phyloP scores from a whole-genome alignment of 2,329 filamentous ascomycete genomes.

The Plenodomus tracheiphilus region DNA sequence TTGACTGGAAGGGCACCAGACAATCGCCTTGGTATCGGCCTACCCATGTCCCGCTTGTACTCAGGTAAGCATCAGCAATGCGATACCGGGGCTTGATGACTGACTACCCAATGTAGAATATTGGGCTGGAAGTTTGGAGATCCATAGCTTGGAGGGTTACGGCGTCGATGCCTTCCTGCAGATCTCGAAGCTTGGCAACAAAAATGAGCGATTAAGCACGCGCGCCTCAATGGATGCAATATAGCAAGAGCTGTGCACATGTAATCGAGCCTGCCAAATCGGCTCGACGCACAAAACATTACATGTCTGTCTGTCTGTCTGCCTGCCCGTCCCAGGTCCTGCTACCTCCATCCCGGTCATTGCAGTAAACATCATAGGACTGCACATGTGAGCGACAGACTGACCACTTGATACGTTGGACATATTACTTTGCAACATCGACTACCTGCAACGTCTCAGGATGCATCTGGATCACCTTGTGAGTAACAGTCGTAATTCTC shows the following conservation, averaged over 20 bases:
- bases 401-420: background rate
- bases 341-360: background rate
- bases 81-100: background rate
- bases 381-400: too few species aligned
- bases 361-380: background rate
- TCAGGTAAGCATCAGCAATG: conserved; percentile 51
- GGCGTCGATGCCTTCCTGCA: conserved; percentile 95
- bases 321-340: too few species aligned
- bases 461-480: background rate
- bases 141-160: conserved; percentile 93
- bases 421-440: background rate
- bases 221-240: conserved; percentile 57
- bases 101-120: conserved; percentile 62
- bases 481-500: background rate
- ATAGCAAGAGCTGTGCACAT: conserved; percentile 22
- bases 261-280: too few species aligned
- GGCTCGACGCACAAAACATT: too few species aligned
- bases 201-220: conserved; percentile 86
- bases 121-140: conserved; percentile 89
- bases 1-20: conserved; percentile 84
- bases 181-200: conserved; percentile 95
- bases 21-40: conserved; percentile 84
- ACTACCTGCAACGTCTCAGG: background rate
- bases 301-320: too few species aligned
- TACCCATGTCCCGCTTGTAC: conserved; percentile 92